phyloP scores from a whole-genome alignment of 257 asterid genomes.

The Nicotiana noctiflora region DNA sequence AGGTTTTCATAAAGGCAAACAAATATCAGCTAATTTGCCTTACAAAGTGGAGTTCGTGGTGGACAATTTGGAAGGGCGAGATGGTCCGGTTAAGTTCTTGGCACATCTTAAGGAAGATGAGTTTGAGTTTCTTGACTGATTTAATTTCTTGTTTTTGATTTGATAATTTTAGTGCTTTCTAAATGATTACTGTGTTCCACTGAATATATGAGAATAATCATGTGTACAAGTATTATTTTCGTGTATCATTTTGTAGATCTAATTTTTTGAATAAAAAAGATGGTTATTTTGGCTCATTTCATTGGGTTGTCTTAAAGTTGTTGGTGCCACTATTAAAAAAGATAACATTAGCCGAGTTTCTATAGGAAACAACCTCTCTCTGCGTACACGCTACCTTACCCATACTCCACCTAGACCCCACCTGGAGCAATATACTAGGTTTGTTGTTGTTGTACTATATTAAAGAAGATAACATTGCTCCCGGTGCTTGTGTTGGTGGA shows the following conservation, averaged over 20 bases:
- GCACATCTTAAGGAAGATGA: slow-evolving; percentile 89
- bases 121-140: slow-evolving; percentile 84
- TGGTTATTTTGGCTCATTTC: neutral
- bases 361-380: no score
- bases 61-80: slow-evolving; percentile 49
- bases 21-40: slow-evolving; percentile 78
- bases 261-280: neutral
- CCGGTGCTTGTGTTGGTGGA: no score
- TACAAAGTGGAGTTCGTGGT: slow-evolving; percentile 67
- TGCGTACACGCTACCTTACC: no score
- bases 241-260: slow-evolving; percentile 1
- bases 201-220: slow-evolving; percentile 12
- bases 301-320: neutral
- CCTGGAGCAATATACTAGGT: no score
- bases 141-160: neutral
- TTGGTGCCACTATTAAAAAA: neutral
- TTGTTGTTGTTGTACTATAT: no score
- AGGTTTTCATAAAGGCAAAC: slow-evolving; percentile 61
- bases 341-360: no score
- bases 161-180: slow-evolving; percentile 8
- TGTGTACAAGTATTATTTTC: slow-evolving; percentile 6
- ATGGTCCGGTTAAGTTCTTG: slow-evolving; percentile 57
- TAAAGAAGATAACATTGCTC: no score
- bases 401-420: no score
- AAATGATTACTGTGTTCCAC: slow-evolving; percentile 4